Conservation (phyloP, 2,329 filamentous ascomycete species). For the Plenodomus biglobosus region DNA sequence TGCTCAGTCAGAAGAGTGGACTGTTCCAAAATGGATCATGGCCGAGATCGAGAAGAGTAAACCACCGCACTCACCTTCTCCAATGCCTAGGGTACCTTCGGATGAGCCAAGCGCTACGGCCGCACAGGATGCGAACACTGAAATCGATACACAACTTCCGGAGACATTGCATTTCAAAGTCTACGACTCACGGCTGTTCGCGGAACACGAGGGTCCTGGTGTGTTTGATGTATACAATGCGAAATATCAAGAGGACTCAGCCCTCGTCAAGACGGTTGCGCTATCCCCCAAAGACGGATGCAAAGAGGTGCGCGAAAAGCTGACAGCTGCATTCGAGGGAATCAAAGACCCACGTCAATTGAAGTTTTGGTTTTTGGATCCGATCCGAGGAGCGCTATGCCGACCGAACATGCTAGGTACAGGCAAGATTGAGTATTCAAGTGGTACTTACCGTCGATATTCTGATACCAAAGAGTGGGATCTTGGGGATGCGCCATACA, state of each 20-base stretch:
- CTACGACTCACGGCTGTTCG: conserved; percentile 39
- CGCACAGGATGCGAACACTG: conserved; percentile 6
- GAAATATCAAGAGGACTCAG: conserved; percentile 11
- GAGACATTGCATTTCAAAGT: conserved; percentile 32
- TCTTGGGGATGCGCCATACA: conserved; percentile 22
- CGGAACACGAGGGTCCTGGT: conserved; percentile 42
- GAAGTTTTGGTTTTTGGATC: conserved; percentile 46
- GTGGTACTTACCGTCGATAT: conserved; percentile 32
- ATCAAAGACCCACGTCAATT: conserved; percentile 44
- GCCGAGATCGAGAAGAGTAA: conserved; percentile 33
- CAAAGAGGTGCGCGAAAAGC: conserved; percentile 34
- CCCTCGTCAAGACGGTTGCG: conserved; percentile 22
- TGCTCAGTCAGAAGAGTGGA: conserved; percentile 51
- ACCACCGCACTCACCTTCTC: conserved; percentile 11
- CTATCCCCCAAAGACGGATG: conserved; percentile 29
- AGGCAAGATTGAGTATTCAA: conserved; percentile 38
- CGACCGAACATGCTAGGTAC: conserved; percentile 36
- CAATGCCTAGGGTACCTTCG: conserved; percentile 11
- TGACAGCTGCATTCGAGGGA: conserved; percentile 28
- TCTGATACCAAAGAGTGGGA: conserved; percentile 30
- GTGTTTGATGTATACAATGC: conserved; percentile 38
- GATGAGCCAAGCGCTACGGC: conserved; percentile 6
- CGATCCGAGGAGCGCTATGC: conserved; percentile 29
- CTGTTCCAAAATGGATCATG: conserved; percentile 47
- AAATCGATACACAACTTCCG: conserved; percentile 2